Evolutionary conservation across 495 filamentous ascomycete genomes (phyloP).

Genomic region (Penicillium verhagenii): DNA sequence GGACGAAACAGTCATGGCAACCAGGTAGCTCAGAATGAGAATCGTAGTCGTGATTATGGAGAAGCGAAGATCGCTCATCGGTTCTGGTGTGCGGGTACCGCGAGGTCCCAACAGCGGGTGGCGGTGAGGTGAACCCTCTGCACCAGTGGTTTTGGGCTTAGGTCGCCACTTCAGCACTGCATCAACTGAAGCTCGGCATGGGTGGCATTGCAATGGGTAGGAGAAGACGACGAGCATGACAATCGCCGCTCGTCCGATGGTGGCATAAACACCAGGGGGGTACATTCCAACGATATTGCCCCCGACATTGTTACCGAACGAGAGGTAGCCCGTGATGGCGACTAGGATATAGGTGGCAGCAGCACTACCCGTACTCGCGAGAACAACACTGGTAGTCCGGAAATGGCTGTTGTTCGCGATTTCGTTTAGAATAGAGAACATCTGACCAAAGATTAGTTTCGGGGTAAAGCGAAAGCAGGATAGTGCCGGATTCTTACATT

Average conservation of each 20-base stretch:
- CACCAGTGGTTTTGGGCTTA: constrained; percentile 33
- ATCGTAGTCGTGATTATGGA: constrained; percentile 85
- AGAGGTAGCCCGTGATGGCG: constrained; percentile 91
- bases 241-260: constrained; percentile 91
- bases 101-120: constrained; percentile 41
- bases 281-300: constrained; percentile 97
- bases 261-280: constrained; percentile 73
- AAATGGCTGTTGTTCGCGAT: constrained; percentile 80
- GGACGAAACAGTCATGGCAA: constrained; percentile 86
- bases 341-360: constrained; percentile 83
- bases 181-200: constrained; percentile 88
- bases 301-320: constrained; percentile 80
- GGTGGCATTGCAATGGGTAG: constrained; percentile 92
- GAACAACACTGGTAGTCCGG: constrained; percentile 76
- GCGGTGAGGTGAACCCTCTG: constrained; percentile 46
- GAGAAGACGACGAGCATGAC: constrained; percentile 97
- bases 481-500: constrained; percentile 60
- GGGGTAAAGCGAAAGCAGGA: background rate
- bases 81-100: constrained; percentile 38
- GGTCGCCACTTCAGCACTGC: constrained; percentile 92
- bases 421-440: constrained; percentile 98
- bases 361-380: constrained; percentile 78
- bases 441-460: constrained; percentile 52
- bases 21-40: constrained; percentile 77
- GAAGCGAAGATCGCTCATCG: constrained; percentile 86